phyloP scores from a whole-genome alignment of 73 alveolate species.

The Urostyla sp. region DNA sequence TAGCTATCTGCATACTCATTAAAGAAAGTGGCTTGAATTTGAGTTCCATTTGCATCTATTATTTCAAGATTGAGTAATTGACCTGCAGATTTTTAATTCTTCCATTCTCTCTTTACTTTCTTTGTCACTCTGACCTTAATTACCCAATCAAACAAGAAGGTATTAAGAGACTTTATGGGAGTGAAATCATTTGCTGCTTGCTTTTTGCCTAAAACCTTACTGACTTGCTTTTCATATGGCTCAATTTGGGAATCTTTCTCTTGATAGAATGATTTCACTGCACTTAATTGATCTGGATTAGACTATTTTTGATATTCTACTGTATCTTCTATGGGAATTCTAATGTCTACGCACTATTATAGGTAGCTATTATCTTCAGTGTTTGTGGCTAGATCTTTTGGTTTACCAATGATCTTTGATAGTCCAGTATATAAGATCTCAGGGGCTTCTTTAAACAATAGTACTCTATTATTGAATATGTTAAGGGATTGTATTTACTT shows the following conservation, averaged over 20 bases:
- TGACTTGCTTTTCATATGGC: constrained; percentile 10
- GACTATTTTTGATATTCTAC: neutral
- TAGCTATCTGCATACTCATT: constrained; percentile 83
- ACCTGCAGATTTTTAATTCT: constrained; percentile 48
- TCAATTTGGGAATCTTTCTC: constrained; percentile 8
- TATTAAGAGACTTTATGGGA: constrained; percentile 82
- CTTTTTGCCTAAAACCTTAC: neutral
- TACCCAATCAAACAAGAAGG: constrained; percentile 80
- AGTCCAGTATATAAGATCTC: constrained; percentile 10
- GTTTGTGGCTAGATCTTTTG: constrained; percentile 44
- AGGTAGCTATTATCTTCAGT: constrained; percentile 1
- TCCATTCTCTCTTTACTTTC: constrained; percentile 67
- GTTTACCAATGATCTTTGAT: constrained; percentile 41
- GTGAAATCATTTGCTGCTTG: constrained; percentile 58
- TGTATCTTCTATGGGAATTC: neutral
- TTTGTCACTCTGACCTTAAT: constrained; percentile 83
- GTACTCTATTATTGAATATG: constrained; percentile 20
- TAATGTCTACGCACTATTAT: neutral
- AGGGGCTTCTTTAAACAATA: constrained; percentile 58
- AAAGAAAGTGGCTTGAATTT: constrained; percentile 82
- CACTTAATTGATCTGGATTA: constrained; percentile 3
- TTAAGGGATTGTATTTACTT: neutral
- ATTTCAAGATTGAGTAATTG: constrained; percentile 75
- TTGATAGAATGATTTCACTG: neutral
- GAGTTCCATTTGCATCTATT: constrained; percentile 77